Base-by-base conservation (phyloP, 2,329 filamentous ascomycete species). In the Hirsutella rhossiliensis region DNA sequence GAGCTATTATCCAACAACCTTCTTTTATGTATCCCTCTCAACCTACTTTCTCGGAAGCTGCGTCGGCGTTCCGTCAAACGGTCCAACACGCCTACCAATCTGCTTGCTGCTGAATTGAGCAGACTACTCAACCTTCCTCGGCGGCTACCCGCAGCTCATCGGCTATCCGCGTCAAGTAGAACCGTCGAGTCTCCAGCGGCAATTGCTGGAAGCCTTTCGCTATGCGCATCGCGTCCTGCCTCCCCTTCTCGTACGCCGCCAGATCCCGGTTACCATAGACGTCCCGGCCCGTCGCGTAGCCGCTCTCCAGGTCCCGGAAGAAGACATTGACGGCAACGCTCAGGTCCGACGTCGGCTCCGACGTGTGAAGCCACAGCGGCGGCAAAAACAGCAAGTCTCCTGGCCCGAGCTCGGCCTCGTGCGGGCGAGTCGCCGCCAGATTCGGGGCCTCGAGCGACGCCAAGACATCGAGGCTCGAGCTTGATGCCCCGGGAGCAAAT, bases 291-390 rank as follows among this genome's bases (percentile, higher is more conserved):
- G 73, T 61, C 1, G 86, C 79, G 58, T 92, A 92, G 1, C 75
- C 78, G 3, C 59, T 66, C 3, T 78, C 66, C 11, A 92, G 67
- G 48, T 80, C 82, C 38, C 80, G 78, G 65, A 94, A 95, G 67
- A 95, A 95, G 27, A 90, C 75, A 58, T 95, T 95, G n/a, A 95
- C 80, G 1, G 86, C 86, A 8, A 94, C 70, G 52, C 85, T 88
- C 47, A 78, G 60, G 38, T 67, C 59, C 8, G 73, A 64, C 1
- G 62, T 68, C 1, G 82, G 80, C 0, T 73, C 71, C 2, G 80
- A 82, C 1, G 87, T 82, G 60, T 95, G 89, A 12, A 86, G 71
- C 88, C 89, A 95, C 52, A 92, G 72, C 1, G 86, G 78, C 0
- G 88, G 88, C 28, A 95, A 72, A 59, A 85, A 90, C 9, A 95